Evolutionary conservation across 1,139 yeast species (phyloP).

Genomic region (Hyphopichia burtonii): DNA sequence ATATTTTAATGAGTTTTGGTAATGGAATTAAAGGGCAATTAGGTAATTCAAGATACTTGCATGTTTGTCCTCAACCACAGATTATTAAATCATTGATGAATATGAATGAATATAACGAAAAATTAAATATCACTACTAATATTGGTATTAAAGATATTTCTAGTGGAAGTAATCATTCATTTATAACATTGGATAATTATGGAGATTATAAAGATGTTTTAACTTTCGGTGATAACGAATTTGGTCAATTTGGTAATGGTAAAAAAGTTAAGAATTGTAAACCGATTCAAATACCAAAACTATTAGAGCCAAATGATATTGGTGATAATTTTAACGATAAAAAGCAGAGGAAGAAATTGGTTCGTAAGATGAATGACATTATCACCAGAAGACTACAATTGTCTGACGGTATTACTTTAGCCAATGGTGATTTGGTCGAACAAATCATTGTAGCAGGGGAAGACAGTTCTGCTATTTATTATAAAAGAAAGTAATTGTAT

Average conservation of each 20-base stretch:
- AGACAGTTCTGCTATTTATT: slow-evolving; percentile 62
- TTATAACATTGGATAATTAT: slow-evolving; percentile 54
- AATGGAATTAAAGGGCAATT: slow-evolving; percentile 86
- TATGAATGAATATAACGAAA: slow-evolving; percentile 43
- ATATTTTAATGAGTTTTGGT: slow-evolving; percentile 65
- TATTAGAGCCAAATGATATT: slow-evolving; percentile 55
- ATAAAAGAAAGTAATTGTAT: slow-evolving; percentile 25
- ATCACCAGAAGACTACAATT: slow-evolving; percentile 50
- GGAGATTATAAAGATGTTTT: slow-evolving; percentile 55
- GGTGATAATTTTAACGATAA: slow-evolving; percentile 7
- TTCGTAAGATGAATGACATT: slow-evolving; percentile 28
- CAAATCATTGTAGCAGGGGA: slow-evolving; percentile 68
- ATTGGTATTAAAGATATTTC: slow-evolving; percentile 54
- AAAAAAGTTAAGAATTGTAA: slow-evolving; percentile 57
- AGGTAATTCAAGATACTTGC: slow-evolving; percentile 75
- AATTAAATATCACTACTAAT: slow-evolving; percentile 24
- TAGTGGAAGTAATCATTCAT: slow-evolving; percentile 65
- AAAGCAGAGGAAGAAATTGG: slow-evolving; percentile 20
- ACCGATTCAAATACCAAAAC: slow-evolving; percentile 55
- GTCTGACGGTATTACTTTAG: slow-evolving; percentile 20
- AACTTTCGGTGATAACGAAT: slow-evolving; percentile 81
- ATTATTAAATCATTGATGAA: slow-evolving; percentile 52
- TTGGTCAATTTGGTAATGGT: slow-evolving; percentile 85
- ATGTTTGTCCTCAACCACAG: slow-evolving; percentile 69
- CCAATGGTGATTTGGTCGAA: slow-evolving; percentile 28